A percentile compares a stretch with the other conserved stretches of the same genome.
phyloP scores from a whole-genome alignment of 768 basidiomycete genomes.

The Mycena amicta region DNA sequence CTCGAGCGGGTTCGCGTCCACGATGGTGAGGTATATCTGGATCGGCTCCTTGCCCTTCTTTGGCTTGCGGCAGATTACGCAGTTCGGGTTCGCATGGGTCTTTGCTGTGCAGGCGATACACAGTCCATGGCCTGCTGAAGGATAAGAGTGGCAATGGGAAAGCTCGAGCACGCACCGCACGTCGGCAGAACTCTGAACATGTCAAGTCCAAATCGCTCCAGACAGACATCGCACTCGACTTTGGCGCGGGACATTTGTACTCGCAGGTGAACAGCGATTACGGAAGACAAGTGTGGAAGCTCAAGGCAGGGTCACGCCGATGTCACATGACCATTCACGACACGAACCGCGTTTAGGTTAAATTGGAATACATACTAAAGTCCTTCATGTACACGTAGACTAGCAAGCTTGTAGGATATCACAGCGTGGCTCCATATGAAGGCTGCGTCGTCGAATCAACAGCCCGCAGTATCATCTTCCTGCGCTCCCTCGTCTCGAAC shows the following conservation, averaged over 20 bases:
- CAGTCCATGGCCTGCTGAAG: slow-evolving; percentile 16
- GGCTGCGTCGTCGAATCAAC: slow-evolving; percentile 17
- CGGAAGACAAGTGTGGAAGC: not conserved
- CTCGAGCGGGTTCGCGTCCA: slow-evolving; percentile 5
- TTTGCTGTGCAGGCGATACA: slow-evolving; percentile 19
- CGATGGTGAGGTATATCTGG: slow-evolving; percentile 15
- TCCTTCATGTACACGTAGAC: too few species aligned
- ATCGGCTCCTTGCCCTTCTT: slow-evolving; percentile 13
- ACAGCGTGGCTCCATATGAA: slow-evolving; percentile 13
- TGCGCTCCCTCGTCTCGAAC: slow-evolving; percentile 38
- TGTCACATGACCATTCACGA: not conserved
- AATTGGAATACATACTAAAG: slow-evolving; percentile 29
- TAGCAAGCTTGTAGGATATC: too few species aligned
- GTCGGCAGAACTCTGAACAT: slow-evolving; percentile 17
- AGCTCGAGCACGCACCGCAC: slow-evolving; percentile 6
- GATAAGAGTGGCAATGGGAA: not conserved
- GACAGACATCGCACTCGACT: slow-evolving; percentile 18
- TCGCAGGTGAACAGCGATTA: too few species aligned
- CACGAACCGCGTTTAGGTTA: slow-evolving; percentile 3
- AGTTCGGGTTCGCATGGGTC: slow-evolving; percentile 8
- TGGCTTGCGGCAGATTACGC: slow-evolving; percentile 18
- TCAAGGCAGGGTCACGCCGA: not conserved
- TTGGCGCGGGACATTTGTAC: not conserved
- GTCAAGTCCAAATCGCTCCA: slow-evolving; percentile 9
- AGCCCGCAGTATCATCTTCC: slow-evolving; percentile 31